Base-by-base conservation (phyloP, 139 green algal species). In the Marvania coccoides region DNA sequence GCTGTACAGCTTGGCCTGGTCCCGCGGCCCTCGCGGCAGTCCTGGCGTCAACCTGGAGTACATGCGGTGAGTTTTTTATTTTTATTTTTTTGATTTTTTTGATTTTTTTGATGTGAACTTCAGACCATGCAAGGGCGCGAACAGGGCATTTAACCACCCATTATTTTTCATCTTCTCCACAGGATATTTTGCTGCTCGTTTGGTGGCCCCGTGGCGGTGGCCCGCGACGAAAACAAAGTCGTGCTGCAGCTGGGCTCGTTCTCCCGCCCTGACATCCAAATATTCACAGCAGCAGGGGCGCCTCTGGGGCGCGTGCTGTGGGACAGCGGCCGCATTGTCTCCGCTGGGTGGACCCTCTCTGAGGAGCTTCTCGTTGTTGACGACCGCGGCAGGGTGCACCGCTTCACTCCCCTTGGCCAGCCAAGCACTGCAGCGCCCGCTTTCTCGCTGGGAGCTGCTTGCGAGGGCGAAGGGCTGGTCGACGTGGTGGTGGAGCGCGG, bases 191-290 rank as follows among this genome's bases (percentile, higher is more conserved):
- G 46, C 12, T 78, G 79, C 0, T 61, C 69, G 0, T 91, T 79
- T 69, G 91, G 86, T 6, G 91, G 91, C 6, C 90, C 90, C 9
- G 81, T 97, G 13, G 91, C 90, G 0, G 72, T 77, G 14, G 69
- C 92, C 9, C 73, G 90, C 0, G 91, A 97, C 70, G 87, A 95
- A 34, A 58, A 59, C 19, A 86, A 89, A 57, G 76, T 94, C 15
- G 73, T 95, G 36, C 62, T 90, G 8, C 65, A 71, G n/a, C 28
- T 70, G 40, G 71, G 71, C 2, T 35, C 42, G 2, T 34, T 51
- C 19, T 14, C 67, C 31, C 31, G 28, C 29, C 45, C 63, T 2
- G 63, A 73, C 36, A 53, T 78, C 15, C 65, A 82, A 8, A 84
- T 91, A 0, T 95, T 85, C 71, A 87, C 63, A 5, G 64, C 74